Evolutionary conservation across 163 green algal species (phyloP).

Genomic region (Chlamydomonas reinhardtii): DNA sequence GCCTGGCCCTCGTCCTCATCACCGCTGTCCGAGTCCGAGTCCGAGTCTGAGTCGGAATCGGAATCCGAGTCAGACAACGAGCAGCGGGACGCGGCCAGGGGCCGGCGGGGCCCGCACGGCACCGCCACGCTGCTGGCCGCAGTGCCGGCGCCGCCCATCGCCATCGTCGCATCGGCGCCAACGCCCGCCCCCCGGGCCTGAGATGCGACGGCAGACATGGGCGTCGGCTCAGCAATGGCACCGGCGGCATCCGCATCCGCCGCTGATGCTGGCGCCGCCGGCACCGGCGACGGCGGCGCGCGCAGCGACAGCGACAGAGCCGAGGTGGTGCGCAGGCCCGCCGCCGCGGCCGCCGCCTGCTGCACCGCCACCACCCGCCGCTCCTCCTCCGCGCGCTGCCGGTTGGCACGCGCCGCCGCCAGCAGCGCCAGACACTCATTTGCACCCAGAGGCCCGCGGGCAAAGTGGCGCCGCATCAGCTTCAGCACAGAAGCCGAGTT

Average conservation of each 20-base stretch:
- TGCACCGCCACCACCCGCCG: background rate
- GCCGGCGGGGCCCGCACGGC: background rate
- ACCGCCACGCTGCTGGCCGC: too few relatives aligned
- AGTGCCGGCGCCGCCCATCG: too few relatives aligned
- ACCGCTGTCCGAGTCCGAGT: background rate
- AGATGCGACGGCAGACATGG: too few relatives aligned
- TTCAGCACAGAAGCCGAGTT: slow-evolving; percentile 20
- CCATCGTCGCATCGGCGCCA: too few relatives aligned
- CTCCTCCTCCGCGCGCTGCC: background rate
- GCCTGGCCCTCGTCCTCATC: background rate
- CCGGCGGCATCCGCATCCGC: background rate
- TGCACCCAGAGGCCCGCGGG: slow-evolving; percentile 22
- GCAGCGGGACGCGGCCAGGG: background rate
- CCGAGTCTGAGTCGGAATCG: background rate
- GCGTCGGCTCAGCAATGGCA: too few relatives aligned
- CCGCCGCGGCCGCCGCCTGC: background rate
- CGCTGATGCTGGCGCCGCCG: background rate
- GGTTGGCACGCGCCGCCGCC: background rate
- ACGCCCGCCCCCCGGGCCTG: too few relatives aligned
- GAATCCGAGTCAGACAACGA: background rate
- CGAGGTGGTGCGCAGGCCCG: background rate
- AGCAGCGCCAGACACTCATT: slow-evolving; percentile 39
- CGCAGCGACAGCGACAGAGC: background rate
- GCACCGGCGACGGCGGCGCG: background rate
- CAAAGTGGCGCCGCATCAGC: slow-evolving; percentile 26